Evolutionary conservation across 192 early-diverging fungal species (phyloP), one percentile per base, ranked within the genome.

Genomic region (Chytriomyces sp.): DNA sequence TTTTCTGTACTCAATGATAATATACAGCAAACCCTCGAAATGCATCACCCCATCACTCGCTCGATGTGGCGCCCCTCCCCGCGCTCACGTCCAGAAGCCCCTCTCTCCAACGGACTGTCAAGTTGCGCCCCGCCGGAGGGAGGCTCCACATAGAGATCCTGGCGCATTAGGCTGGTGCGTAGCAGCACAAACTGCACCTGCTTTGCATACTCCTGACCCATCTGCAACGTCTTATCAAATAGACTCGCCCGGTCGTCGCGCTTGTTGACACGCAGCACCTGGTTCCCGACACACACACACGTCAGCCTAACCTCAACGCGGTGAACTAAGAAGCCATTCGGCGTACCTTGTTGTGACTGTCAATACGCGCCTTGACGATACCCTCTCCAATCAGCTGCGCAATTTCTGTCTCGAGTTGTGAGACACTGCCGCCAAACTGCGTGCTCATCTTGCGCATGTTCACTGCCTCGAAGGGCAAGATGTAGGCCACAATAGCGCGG

Each of bases 331-430:
- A 31, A 3, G 17, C 14, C 22, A 3, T 36, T 65, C n/a, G 72
- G n/a, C 55, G 0, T 22, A 93, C 91, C 88, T 95, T 95, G 77
- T 91, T 88, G 75, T 94, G 91, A 67, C 88, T 92, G 75, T 95
- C 94, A 63, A 95, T 93, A 40, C 93, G 70, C 19, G 90, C 93
- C 55, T 89, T 73, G 52, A 95, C 89, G 33, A 89, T 73, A 40
- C 89, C 89, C 32, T 87, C 84, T n/a, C 79, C 80, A 63, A 95
- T 94, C 38, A 95, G 72, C 5, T 58, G 73, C 1, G 85, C 89
- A 33, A 94, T 66, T 73, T 94, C 90, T 6, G 68, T 60, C 75
- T 95, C 93, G n/a, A 94, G 55, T 2, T 78, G 72, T 37, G 80
- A 60, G 0, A 94, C 81, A 4, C 67, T 73, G 6, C 39, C 68